Conservation (phyloP, 129 eudicot species). For the Mikania micrantha region DNA sequence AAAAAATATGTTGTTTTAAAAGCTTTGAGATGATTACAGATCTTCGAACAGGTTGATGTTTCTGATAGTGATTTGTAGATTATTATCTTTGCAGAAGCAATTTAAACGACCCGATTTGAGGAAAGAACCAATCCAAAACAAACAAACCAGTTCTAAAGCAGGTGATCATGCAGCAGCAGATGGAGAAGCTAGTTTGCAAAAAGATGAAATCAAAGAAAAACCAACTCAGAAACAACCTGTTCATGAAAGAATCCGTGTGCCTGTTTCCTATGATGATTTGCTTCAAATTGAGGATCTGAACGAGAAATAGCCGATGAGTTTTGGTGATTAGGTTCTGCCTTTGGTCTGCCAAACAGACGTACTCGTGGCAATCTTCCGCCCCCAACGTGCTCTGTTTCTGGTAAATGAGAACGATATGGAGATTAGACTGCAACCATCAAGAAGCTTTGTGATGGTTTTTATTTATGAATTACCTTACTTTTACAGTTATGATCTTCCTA, state of each 20-base stretch:
- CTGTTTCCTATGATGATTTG: slow-evolving; percentile 78
- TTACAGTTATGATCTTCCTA: background rate
- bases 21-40: background rate
- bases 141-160: slow-evolving; percentile 3
- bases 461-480: background rate
- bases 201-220: slow-evolving; percentile 17
- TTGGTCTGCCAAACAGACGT: too few species aligned
- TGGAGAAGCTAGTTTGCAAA: slow-evolving; percentile 10
- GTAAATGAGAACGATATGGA: too few species aligned
- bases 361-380: too few species aligned
- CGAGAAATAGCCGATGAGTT: slow-evolving; percentile 7
- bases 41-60: too few species aligned
- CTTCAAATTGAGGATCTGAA: slow-evolving; percentile 36
- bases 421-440: background rate
- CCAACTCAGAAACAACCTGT: slow-evolving; percentile 43
- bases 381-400: too few species aligned
- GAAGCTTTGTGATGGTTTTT: background rate
- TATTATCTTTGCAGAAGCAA: slow-evolving; percentile 52
- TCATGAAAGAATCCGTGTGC: slow-evolving; percentile 68
- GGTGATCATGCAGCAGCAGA: slow-evolving; percentile 15
- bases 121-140: slow-evolving; percentile 22
- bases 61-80: background rate
- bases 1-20: background rate
- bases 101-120: slow-evolving; percentile 33
- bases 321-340: too few species aligned